A percentile compares a stretch with the other conserved stretches of the same genome.
Evolutionary conservation across 495 filamentous ascomycete species (phyloP).

Genomic region (Talaromyces borbonicus): DNA sequence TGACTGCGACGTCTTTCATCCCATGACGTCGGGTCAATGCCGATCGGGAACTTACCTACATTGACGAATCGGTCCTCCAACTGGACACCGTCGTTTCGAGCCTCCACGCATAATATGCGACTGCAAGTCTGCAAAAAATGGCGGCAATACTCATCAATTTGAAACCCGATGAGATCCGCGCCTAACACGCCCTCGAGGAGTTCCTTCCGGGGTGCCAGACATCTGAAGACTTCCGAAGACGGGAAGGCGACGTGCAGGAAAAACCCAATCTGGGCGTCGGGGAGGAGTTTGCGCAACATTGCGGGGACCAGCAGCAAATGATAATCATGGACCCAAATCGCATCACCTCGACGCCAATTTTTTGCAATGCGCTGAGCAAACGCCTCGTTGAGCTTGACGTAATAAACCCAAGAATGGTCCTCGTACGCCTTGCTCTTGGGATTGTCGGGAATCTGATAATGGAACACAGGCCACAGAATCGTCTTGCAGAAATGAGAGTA

Average conservation of each 20-base stretch:
- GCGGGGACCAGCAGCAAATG: constrained; percentile 72
- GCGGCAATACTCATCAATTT: constrained; percentile 81
- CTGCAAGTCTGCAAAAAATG: constrained; percentile 90
- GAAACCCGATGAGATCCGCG: constrained; percentile 81
- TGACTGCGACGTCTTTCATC: constrained; percentile 58
- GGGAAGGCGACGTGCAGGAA: constrained; percentile 88
- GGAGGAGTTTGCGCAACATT: constrained; percentile 68
- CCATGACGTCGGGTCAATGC: constrained; percentile 56
- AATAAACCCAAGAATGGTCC: constrained; percentile 91
- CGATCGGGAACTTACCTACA: constrained; percentile 31
- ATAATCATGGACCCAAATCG: constrained; percentile 89
- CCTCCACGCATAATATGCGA: constrained; percentile 68
- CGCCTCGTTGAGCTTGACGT: constrained; percentile 73
- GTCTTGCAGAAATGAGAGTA: constrained; percentile 85
- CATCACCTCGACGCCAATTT: constrained; percentile 77
- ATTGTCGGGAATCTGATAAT: constrained; percentile 89
- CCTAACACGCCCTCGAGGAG: constrained; percentile 81
- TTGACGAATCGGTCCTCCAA: constrained; percentile 70
- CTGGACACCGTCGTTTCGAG: constrained; percentile 67
- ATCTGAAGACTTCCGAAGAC: constrained; percentile 85
- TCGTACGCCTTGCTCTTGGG: constrained; percentile 91
- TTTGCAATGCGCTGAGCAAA: constrained; percentile 77
- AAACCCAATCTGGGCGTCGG: constrained; percentile 82
- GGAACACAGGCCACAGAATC: constrained; percentile 78
- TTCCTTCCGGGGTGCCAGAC: constrained; percentile 64